Evolutionary conservation across 164 flowering plant species (phyloP).

Genomic region (Amborella trichopoda): DNA sequence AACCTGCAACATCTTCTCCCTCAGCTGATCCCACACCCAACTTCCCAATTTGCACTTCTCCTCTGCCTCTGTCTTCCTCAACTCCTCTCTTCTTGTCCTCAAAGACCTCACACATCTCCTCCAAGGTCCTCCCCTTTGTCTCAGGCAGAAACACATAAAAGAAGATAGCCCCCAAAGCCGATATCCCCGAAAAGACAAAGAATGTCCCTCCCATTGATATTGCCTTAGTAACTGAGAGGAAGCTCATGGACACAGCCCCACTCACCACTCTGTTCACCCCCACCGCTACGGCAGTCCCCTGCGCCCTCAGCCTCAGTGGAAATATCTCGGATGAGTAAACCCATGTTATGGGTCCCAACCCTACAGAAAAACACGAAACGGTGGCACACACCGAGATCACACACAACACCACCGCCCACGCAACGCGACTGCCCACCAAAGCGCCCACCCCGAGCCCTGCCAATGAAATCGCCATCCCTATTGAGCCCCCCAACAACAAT

Average conservation of each 20-base stretch:
- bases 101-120: conserved; percentile 3
- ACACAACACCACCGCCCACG: conserved; percentile 52
- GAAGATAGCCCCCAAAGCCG: conserved; percentile 1
- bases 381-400: conserved; percentile 55
- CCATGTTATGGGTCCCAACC: conserved; percentile 45
- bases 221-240: conserved; percentile 3
- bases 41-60: too few relatives aligned
- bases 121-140: conserved; percentile 4
- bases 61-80: too few relatives aligned
- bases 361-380: conserved; percentile 76
- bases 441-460: conserved; percentile 45
- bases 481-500: conserved; percentile 44
- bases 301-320: conserved; percentile 5
- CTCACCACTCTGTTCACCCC: conserved; percentile 3
- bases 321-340: conserved; percentile 7
- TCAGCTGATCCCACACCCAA: too few relatives aligned
- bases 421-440: conserved; percentile 24
- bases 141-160: conserved; percentile 5
- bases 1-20: too few relatives aligned
- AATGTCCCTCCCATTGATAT: conserved; percentile 6
- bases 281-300: conserved; percentile 4
- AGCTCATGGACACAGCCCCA: conserved; percentile 5
- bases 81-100: not conserved
- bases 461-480: conserved; percentile 47
- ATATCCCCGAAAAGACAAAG: conserved; percentile 2